Percentiles rank a stretch among this genome's conserved stretches.
These are phyloP conservation scores for Exophiala xenobiotica DNA, from an alignment of 2,329 filamentous ascomycete genomes.

Conservation along the genomic window DNA sequence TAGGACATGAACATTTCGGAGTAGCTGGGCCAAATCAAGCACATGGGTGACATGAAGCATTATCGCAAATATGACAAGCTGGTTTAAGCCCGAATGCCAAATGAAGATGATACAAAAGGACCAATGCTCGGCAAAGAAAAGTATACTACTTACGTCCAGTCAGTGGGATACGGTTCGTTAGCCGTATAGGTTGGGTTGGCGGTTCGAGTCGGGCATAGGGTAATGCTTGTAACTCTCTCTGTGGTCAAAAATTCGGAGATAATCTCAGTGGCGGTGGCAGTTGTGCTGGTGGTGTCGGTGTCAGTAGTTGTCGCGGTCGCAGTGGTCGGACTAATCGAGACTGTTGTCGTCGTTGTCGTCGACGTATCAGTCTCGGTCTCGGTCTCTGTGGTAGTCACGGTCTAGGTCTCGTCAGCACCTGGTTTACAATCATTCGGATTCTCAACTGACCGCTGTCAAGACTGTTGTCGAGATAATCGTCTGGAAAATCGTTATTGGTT, in stretches of 20 bases:
- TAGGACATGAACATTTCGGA: too few species aligned
- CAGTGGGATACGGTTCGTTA: constrained; percentile 30
- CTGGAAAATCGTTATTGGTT: constrained; percentile 24
- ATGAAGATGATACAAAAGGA: too few species aligned
- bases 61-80: background rate
- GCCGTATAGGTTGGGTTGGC: constrained; percentile 36
- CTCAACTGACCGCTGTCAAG: constrained; percentile 15
- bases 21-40: too few species aligned
- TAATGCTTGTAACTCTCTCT: constrained; percentile 21
- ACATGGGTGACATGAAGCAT: too few species aligned
- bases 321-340: constrained; percentile 7
- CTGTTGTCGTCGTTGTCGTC: constrained; percentile 8
- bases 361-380: constrained; percentile 15
- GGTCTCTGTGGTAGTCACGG: constrained; percentile 18
- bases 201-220: constrained; percentile 34
- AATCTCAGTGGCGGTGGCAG: constrained; percentile 12
- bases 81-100: too few species aligned
- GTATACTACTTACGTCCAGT: constrained; percentile 28
- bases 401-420: constrained; percentile 16
- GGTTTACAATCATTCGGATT: background rate
- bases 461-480: constrained; percentile 25
- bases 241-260: constrained; percentile 15
- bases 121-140: background rate
- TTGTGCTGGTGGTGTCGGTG: background rate
- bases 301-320: constrained; percentile 13